Percentiles rank a stretch among this genome's conserved stretches.
These are phyloP conservation scores for Rhododendron mucronatum DNA, from an alignment of 148 eudicot genomes.

Conservation along the genomic window DNA sequence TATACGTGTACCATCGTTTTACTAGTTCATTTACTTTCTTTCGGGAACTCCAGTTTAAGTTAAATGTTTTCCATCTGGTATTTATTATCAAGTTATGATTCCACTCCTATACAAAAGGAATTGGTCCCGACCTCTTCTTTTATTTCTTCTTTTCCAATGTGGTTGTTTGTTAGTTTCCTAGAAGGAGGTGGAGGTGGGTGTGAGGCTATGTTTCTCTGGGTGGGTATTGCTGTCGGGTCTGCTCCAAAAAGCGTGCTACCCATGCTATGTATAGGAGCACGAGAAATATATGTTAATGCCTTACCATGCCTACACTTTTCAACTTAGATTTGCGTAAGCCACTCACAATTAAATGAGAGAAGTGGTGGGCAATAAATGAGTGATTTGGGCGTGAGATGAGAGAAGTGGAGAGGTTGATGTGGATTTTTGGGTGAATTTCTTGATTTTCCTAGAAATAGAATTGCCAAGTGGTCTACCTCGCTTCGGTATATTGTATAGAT, in stretches of 20 bases:
- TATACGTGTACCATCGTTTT: background rate
- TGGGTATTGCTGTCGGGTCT: background rate
- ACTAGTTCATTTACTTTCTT: conserved; percentile 1
- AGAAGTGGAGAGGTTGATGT: background rate
- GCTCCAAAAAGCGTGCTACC: background rate
- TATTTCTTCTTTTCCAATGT: background rate
- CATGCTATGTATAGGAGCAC: background rate
- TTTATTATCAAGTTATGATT: background rate
- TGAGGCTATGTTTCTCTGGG: conserved; percentile 1
- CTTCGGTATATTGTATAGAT: background rate
- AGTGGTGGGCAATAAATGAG: background rate
- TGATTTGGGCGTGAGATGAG: background rate
- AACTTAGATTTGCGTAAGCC: background rate
- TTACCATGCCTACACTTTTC: background rate
- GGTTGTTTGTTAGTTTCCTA: background rate
- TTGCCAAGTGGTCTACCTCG: background rate
- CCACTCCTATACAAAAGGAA: background rate
- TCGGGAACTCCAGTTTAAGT: background rate
- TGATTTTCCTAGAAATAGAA: background rate
- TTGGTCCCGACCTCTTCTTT: background rate
- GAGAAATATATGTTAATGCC: background rate
- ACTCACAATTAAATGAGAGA: background rate
- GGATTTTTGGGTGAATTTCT: background rate
- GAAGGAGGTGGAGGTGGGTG: background rate
- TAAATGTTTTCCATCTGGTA: background rate